A percentile compares a stretch with the other conserved stretches of the same genome.
These are phyloP conservation scores for Penicillium sp. DNA, from an alignment of 2,329 filamentous ascomycete species.

Conservation along the genomic window DNA sequence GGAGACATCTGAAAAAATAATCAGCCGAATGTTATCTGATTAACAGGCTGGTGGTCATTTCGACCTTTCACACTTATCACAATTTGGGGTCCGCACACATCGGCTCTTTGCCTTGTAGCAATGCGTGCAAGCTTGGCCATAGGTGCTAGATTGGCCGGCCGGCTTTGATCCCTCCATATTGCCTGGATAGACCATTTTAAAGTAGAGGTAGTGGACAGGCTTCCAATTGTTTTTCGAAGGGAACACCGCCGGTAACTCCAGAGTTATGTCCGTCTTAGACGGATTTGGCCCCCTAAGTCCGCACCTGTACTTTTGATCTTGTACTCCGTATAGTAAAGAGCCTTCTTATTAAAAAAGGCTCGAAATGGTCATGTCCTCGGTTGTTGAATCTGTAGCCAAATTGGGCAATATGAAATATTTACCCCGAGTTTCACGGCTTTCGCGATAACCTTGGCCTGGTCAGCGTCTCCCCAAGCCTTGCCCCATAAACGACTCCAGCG, in stretches of 20 bases:
- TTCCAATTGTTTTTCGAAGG: neutral
- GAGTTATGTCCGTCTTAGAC: neutral
- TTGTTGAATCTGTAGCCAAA: neutral
- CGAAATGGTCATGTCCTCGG: no score
- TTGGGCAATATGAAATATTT: neutral
- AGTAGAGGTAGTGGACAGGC: neutral
- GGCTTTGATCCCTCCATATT: constrained; percentile 15
- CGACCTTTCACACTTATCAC: constrained; percentile 3
- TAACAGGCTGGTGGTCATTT: neutral
- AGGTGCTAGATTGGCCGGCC: constrained; percentile 13
- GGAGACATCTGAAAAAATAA: constrained; percentile 29
- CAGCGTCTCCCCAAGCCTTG: no score
- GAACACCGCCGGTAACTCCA: neutral
- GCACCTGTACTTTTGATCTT: neutral
- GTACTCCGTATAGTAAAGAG: no score
- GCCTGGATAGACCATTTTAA: neutral
- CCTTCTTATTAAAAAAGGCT: no score
- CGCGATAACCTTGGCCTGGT: neutral
- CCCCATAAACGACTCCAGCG: no score
- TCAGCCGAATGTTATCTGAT: constrained; percentile 1
- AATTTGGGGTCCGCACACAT: constrained; percentile 22
- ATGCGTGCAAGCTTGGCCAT: constrained; percentile 29
- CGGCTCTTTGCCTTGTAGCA: constrained; percentile 34
- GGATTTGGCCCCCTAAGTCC: neutral
- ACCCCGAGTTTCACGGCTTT: neutral